Evolutionary conservation across 495 filamentous ascomycete species (phyloP).

Genomic region (Durotheca rogersii): DNA sequence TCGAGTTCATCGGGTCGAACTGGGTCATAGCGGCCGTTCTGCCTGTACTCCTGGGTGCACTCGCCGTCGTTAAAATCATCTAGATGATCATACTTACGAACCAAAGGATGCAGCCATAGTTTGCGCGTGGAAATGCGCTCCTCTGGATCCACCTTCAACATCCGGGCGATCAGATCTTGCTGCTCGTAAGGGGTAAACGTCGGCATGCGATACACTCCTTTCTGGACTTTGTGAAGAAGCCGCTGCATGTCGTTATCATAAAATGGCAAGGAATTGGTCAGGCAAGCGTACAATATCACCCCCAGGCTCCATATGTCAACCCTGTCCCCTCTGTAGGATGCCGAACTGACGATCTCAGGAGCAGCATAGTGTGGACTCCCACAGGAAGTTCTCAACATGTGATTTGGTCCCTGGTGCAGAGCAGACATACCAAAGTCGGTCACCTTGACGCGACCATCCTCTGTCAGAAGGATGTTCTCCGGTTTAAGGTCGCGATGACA

Average conservation of each 20-base stretch:
- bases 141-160: slow-evolving; percentile 72
- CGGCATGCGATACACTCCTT: slow-evolving; percentile 73
- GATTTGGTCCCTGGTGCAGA: slow-evolving; percentile 70
- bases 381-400: slow-evolving; percentile 81
- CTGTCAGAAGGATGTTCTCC: slow-evolving; percentile 89
- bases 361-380: slow-evolving; percentile 96
- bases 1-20: slow-evolving; percentile 62
- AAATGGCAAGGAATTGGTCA: slow-evolving; percentile 80
- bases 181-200: slow-evolving; percentile 65
- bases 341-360: slow-evolving; percentile 76
- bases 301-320: slow-evolving; percentile 96
- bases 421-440: slow-evolving; percentile 98
- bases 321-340: slow-evolving; percentile 74
- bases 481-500: slow-evolving; percentile 96
- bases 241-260: slow-evolving; percentile 58
- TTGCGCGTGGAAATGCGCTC: slow-evolving; percentile 71
- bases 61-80: slow-evolving; percentile 49
- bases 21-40: slow-evolving; percentile 34
- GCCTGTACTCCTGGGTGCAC: slow-evolving; percentile 20
- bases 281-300: slow-evolving; percentile 80
- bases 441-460: slow-evolving; percentile 73
- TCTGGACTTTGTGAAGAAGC: slow-evolving; percentile 66
- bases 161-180: slow-evolving; percentile 72
- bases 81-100: slow-evolving; percentile 75
- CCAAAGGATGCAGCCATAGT: slow-evolving; percentile 81